phyloP scores from a whole-genome alignment of 768 basidiomycete species.

The Hygrocybe coccinea region DNA sequence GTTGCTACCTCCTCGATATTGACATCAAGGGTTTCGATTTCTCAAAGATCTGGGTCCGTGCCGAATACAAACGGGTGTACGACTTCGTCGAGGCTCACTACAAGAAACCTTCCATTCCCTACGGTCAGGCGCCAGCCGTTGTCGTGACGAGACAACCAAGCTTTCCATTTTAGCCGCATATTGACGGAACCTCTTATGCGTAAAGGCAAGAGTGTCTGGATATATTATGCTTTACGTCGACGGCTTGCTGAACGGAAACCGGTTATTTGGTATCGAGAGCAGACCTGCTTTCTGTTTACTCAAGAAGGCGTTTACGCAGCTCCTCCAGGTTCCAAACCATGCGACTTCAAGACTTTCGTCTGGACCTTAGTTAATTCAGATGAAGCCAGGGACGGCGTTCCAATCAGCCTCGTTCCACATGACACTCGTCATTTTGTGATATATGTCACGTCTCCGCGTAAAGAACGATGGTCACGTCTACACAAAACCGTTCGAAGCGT shows the following conservation, averaged over 20 bases:
- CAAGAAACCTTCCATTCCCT: too few species aligned
- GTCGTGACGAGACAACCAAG: conserved; percentile 13
- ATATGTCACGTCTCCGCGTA: conserved; percentile 10
- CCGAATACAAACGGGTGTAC: too few species aligned
- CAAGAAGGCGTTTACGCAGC: conserved; percentile 16
- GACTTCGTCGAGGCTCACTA: too few species aligned
- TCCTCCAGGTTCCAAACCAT: conserved; percentile 6
- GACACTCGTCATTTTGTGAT: conserved; percentile 10
- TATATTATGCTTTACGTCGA: too few species aligned
- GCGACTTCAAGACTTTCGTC: neutral
- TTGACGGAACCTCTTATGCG: neutral
- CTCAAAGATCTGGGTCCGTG: conserved; percentile 8
- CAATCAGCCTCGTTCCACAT: conserved; percentile 6
- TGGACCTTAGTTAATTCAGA: conserved; percentile 10
- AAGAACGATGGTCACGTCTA: conserved; percentile 12
- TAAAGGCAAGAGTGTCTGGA: conserved; percentile 16
- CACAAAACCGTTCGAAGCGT: too few species aligned
- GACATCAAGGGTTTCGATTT: conserved; percentile 1
- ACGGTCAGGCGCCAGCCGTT: conserved; percentile 8
- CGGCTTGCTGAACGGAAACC: too few species aligned
- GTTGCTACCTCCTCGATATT: conserved; percentile 11
- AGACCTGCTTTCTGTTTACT: conserved; percentile 13
- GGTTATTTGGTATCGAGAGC: conserved; percentile 15
- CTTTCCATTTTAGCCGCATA: neutral
- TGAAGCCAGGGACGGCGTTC: conserved; percentile 5